A percentile compares a stretch with the other conserved stretches of the same genome.
Evolutionary conservation across 2,329 filamentous ascomycete species (phyloP).

Genomic region (Aspergillus sp.): DNA sequence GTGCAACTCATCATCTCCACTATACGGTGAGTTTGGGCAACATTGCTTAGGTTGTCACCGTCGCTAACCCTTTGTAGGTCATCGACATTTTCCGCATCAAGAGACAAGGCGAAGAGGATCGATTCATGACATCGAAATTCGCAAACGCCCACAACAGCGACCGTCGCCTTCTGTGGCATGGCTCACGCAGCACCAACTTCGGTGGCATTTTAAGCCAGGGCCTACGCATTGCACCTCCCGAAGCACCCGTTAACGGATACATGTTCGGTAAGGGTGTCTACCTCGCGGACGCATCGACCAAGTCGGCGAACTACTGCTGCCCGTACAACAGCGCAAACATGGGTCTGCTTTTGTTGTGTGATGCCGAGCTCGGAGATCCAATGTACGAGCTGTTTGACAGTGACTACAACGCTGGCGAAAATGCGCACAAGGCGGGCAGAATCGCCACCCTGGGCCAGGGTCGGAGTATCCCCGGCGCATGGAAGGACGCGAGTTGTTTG

Average conservation of each 20-base stretch:
- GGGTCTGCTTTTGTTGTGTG: constrained; percentile 70
- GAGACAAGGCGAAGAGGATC: constrained; percentile 59
- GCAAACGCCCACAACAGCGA: constrained; percentile 49
- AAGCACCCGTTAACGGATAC: constrained; percentile 70
- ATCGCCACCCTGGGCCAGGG: constrained; percentile 65
- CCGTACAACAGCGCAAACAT: constrained; percentile 53
- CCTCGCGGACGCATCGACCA: constrained; percentile 73
- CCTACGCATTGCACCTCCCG: constrained; percentile 70
- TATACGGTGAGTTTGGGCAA: constrained; percentile 20
- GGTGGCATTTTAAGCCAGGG: constrained; percentile 82
- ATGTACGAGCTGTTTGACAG: constrained; percentile 54
- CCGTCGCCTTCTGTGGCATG: constrained; percentile 77
- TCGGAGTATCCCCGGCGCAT: constrained; percentile 51
- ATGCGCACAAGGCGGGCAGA: constrained; percentile 51
- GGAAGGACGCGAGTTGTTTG: constrained; percentile 66
- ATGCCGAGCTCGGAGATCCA: constrained; percentile 70
- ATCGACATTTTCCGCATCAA: constrained; percentile 76
- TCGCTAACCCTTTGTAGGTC: constrained; percentile 33
- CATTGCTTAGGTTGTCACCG: constrained; percentile 4
- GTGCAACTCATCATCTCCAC: constrained; percentile 52
- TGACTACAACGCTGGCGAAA: constrained; percentile 55
- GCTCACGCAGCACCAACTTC: constrained; percentile 72
- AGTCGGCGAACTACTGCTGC: constrained; percentile 70
- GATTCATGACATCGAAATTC: constrained; percentile 53
- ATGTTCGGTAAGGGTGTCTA: constrained; percentile 92